Evolutionary conservation across 805 yeast species (phyloP), one percentile per base, ranked within the genome.

Genomic region (Monosporozyma servazzii): DNA sequence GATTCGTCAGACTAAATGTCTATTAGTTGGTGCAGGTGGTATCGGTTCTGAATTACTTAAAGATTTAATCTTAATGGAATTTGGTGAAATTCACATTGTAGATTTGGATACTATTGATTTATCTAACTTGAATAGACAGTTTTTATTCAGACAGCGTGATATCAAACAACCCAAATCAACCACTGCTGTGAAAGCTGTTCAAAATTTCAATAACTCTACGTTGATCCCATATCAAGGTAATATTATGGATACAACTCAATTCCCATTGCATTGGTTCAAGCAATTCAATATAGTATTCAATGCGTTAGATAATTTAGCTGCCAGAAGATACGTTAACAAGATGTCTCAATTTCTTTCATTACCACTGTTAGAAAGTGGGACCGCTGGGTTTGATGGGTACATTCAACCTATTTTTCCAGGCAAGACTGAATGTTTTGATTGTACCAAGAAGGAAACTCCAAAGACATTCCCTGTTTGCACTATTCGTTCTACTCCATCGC

Each of bases 381-480:
- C 98, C 0, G 86, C 96, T 0, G 99, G 99, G 1, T 86, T 84
- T 56, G 83, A 82, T 55, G 99, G 99, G 21, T 96, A 93, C 65
- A 86, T 87, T 33, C 96, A 88, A 63, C 96, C 96, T 2, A 91
- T 93, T 51, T 75, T 80, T 55, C 95, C 96, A 1, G 81, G 83
- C 48, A 58, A 71, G 47, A 81, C 95, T 2, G 99, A 93, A 70
- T 93, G 99, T 68, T 95, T 89, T 68, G 96, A 89, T 55, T 93
- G 99, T 68, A 80, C 82, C 25, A 80, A 84, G 5, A 88, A 91
- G 61, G 93, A 82, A 37, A 82, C 95, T 0, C 96, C 97, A 5
- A 89, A 86, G 62, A 77, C 93, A 0, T 93, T 81, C 66, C 97
- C 99, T 0, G 96, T 93, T 1, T 93, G 99, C 66, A 93, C 99